phyloP scores from a whole-genome alignment of 805 yeast species.

The Ogataea allantospora region DNA sequence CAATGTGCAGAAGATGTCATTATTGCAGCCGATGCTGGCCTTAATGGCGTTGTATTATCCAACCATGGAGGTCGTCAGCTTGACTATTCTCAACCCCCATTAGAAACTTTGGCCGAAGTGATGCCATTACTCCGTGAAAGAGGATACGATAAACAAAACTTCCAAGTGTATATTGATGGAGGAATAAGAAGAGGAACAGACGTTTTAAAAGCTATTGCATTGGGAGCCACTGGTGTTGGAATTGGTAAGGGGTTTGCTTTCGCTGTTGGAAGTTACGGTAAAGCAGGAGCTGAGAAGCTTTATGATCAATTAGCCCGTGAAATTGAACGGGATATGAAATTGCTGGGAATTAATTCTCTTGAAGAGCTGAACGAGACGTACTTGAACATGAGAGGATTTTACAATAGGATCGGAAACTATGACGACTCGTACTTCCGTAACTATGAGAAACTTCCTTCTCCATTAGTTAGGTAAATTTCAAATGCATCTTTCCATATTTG shows the following conservation, averaged over 20 bases:
- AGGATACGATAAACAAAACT: slow-evolving; percentile 32
- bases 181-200: slow-evolving; percentile 39
- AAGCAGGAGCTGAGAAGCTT: slow-evolving; percentile 48
- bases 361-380: slow-evolving; percentile 6
- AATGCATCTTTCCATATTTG: too few species aligned
- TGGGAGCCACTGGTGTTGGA: slow-evolving; percentile 40
- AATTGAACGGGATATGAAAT: slow-evolving; percentile 62
- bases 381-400: slow-evolving; percentile 7
- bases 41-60: slow-evolving; percentile 61
- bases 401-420: slow-evolving; percentile 7
- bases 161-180: slow-evolving; percentile 36
- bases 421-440: slow-evolving; percentile 6
- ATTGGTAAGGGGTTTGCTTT: slow-evolving; percentile 30
- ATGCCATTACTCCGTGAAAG: slow-evolving; percentile 34
- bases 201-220: slow-evolving; percentile 34
- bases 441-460: slow-evolving; percentile 5
- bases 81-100: slow-evolving; percentile 55
- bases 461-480: too few species aligned
- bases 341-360: slow-evolving; percentile 44
- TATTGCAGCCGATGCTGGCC: slow-evolving; percentile 51
- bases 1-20: slow-evolving; percentile 61
- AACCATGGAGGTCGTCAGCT: slow-evolving; percentile 75
- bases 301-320: slow-evolving; percentile 59
- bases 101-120: slow-evolving; percentile 55
- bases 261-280: slow-evolving; percentile 13